Evolutionary conservation across 768 basidiomycete species (phyloP), one percentile per base, ranked within the genome.

Genomic region (Suillus luteus): DNA sequence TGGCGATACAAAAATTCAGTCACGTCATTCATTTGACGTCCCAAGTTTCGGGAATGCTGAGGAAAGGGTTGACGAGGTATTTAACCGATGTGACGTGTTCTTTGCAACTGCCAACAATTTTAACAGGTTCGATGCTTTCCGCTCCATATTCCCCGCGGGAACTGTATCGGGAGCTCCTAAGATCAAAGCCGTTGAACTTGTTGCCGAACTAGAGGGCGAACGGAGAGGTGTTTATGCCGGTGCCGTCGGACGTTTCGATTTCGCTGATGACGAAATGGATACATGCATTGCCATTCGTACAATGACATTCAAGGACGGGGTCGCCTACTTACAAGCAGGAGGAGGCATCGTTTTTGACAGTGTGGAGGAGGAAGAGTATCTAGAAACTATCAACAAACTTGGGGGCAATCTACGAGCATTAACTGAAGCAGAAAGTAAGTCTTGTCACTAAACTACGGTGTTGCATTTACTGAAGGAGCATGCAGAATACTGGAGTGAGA

Each of bases 101-200:
- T 8, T 19, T 17, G 31, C 51, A 62, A 33, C 14, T 61, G 62
- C 22, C 65, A 27, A 62, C 63, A 2, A 19, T 65, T 62, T 58
- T 61, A 59, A 24, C 68, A 96, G 96, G 67, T 99, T 98, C 72
- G 96, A 99, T 73, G 97, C 97, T 0, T 99, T 99, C 85, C 87
- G 96, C 11, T 98, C 96, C 27, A 99, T 99, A 67, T 99, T 99
- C 81, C 97, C 97, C 1, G 96, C 96, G 19, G 97, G 97, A 0
- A 99, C 97, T 2, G 97, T 99, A 31, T 98, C 96, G 1, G 97
- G 97, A 27, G 97, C 97, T 38, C 97, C 97, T 2, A 99, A 99
- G 79, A 96, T 99, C 77, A 97, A 96, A 74, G 97, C 97, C 1
- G 93, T 99, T 66, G 94, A 99, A 75, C 88, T 99, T 48, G 80